phyloP scores from a whole-genome alignment of 2,329 filamentous ascomycete species.

The Lecanicillium sp. region DNA sequence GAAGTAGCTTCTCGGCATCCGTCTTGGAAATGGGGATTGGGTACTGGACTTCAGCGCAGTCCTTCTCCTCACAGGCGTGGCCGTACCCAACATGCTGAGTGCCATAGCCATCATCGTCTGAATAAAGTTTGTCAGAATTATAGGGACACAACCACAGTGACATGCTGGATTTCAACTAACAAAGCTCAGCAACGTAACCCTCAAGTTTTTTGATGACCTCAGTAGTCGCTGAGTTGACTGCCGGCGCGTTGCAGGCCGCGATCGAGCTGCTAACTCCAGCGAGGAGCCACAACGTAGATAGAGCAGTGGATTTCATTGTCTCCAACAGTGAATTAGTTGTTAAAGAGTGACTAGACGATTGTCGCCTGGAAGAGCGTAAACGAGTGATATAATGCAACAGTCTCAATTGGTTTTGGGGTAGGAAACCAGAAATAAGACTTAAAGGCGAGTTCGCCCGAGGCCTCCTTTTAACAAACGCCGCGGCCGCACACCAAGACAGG shows the following conservation, averaged over 20 bases:
- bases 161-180: conserved; percentile 1
- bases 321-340: too few relatives aligned
- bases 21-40: conserved; percentile 32
- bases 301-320: too few relatives aligned
- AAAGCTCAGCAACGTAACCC: conserved; percentile 6
- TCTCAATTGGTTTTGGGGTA: too few relatives aligned
- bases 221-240: conserved; percentile 5
- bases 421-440: too few relatives aligned
- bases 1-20: conserved; percentile 31
- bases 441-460: too few relatives aligned
- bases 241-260: conserved; percentile 11
- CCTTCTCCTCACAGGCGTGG: conserved; percentile 33
- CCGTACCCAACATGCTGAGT: conserved; percentile 42
- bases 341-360: too few relatives aligned
- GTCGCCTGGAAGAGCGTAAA: too few relatives aligned
- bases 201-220: conserved; percentile 6
- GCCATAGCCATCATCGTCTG: conserved; percentile 32
- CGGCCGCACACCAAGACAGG: too few relatives aligned
- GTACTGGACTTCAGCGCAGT: conserved; percentile 37
- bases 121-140: background rate
- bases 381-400: too few relatives aligned
- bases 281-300: too few relatives aligned
- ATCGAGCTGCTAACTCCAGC: too few relatives aligned
- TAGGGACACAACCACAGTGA: background rate
- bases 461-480: too few relatives aligned